Conservation (phyloP, 2,329 filamentous ascomycete species). For the Neurospora crassa region DNA sequence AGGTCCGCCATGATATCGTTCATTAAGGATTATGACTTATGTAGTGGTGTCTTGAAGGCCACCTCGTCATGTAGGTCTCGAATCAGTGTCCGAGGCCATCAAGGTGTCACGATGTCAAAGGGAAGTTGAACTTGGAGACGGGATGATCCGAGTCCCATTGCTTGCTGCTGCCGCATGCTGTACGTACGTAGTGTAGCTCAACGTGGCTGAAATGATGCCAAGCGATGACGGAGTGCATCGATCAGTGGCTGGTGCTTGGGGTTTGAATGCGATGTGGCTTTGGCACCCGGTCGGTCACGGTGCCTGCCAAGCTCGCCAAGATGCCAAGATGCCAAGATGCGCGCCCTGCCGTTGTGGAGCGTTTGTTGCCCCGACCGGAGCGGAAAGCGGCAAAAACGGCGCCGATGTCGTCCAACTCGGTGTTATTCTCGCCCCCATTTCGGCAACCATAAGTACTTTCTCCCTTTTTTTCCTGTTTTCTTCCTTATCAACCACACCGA, state of each 20-base stretch:
- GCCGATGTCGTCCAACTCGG: background rate
- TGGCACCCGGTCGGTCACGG: background rate
- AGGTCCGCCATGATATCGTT: constrained; percentile 44
- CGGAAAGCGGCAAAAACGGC: background rate
- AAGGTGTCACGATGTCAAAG: background rate
- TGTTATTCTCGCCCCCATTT: background rate
- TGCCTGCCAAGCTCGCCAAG: background rate
- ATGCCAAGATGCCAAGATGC: background rate
- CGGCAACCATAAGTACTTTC: background rate
- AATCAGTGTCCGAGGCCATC: background rate
- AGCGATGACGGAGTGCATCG: background rate
- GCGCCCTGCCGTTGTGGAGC: background rate
- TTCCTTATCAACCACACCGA: background rate
- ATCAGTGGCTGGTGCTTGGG: background rate
- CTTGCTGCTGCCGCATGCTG: background rate
- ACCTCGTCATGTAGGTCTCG: background rate
- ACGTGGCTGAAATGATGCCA: background rate
- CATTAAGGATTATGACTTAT: background rate
- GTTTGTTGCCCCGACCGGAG: background rate
- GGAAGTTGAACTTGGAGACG: background rate
- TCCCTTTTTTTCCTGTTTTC: no score
- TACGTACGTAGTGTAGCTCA: background rate
- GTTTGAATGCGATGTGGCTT: background rate
- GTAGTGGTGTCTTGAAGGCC: background rate
- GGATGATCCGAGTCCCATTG: background rate